These are phyloP conservation scores for Camelina laxa DNA, from an alignment of 345 rosid species.

Conservation along the genomic window DNA sequence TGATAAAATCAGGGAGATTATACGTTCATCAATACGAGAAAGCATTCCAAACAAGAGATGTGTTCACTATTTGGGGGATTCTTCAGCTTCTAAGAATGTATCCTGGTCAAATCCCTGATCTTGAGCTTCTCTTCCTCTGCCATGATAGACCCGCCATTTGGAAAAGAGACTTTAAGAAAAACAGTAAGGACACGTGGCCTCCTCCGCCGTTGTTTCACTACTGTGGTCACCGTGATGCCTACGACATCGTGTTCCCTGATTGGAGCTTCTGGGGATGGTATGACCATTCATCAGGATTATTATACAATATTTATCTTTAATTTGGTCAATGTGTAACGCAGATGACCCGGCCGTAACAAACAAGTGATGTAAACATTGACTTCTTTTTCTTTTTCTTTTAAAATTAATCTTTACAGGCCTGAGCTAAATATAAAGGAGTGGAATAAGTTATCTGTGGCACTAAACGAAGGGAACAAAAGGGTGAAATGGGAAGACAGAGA, in stretches of 20 bases:
- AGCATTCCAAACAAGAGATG: conserved; percentile 63
- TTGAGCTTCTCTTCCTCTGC: conserved; percentile 64
- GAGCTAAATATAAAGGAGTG: conserved; percentile 75
- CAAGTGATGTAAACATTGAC: neutral
- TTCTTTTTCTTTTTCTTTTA: too few relatives aligned
- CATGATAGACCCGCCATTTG: conserved; percentile 51
- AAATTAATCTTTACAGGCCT: conserved; percentile 43
- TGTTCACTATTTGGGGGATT: conserved; percentile 74
- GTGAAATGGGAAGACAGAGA: conserved; percentile 65
- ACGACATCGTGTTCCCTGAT: conserved; percentile 66
- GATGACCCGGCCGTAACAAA: conserved; percentile 1
- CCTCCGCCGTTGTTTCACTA: conserved; percentile 74
- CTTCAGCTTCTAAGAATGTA: conserved; percentile 70
- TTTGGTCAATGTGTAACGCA: conserved; percentile 1
- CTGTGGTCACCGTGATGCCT: conserved; percentile 49
- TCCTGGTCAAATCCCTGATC: conserved; percentile 66
- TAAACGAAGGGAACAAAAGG: conserved; percentile 55
- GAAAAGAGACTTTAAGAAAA: conserved; percentile 39
- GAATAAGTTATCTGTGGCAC: conserved; percentile 48
- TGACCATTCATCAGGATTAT: neutral
- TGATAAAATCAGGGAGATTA: conserved; percentile 51
- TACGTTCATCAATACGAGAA: conserved; percentile 53
- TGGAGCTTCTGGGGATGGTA: conserved; percentile 89
- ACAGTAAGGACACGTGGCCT: conserved; percentile 40
- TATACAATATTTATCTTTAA: too few relatives aligned